phyloP scores from a whole-genome alignment of 2,329 filamentous ascomycete genomes.

The Septoria petroselini region DNA sequence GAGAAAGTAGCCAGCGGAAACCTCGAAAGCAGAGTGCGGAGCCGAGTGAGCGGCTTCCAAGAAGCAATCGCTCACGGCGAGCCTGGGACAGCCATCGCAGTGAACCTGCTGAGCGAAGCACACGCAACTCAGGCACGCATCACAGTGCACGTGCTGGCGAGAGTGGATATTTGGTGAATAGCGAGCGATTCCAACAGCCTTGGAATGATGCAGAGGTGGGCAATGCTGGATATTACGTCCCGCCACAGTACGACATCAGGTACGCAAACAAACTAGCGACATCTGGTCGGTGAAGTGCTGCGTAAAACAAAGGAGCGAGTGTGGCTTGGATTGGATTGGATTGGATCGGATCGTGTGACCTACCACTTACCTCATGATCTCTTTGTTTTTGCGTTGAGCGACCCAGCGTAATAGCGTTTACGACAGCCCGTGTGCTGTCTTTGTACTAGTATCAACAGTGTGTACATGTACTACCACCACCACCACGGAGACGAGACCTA shows the following conservation, averaged over 20 bases:
- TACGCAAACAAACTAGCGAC: neutral
- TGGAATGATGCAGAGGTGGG: constrained; percentile 7
- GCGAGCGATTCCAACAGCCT: neutral
- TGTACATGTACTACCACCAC: no score
- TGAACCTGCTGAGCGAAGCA: neutral
- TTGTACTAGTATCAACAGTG: no score
- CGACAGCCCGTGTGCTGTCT: no score
- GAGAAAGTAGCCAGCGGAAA: neutral
- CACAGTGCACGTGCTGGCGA: neutral
- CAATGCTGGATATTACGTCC: constrained; percentile 8
- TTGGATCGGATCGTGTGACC: no score
- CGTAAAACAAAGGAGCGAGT: no score
- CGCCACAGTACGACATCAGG: constrained; percentile 8
- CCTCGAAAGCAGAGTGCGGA: neutral
- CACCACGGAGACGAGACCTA: no score
- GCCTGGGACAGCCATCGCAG: neutral
- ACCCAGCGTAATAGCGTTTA: no score
- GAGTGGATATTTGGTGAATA: neutral
- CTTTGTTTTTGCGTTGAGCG: no score
- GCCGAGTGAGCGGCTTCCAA: neutral
- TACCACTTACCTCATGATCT: no score
- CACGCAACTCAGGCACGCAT: neutral
- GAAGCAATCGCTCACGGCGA: neutral
- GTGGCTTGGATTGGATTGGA: no score
- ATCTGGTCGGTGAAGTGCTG: neutral